Evolutionary conservation across 345 rosid genomes (phyloP).

Genomic region (Euphorbia pulcherrima): DNA sequence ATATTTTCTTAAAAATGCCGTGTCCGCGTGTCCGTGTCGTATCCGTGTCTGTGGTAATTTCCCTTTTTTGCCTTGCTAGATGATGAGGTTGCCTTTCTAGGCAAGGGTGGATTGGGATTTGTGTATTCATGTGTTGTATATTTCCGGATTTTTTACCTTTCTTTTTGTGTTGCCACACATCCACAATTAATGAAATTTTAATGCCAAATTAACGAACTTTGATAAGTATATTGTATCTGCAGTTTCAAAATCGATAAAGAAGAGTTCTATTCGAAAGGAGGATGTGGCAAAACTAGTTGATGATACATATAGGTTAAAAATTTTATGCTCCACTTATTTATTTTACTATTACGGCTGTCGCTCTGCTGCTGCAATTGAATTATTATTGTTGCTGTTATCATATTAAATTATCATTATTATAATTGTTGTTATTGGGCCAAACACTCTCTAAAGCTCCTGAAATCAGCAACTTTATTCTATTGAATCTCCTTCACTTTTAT

Average conservation of each 20-base stretch:
- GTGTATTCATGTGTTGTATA: not conserved
- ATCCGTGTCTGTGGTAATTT: not conserved
- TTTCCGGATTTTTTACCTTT: not conserved
- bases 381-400: not conserved
- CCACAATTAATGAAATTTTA: not conserved
- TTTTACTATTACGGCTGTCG: too few species aligned
- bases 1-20: too few species aligned
- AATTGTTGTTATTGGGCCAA: not conserved
- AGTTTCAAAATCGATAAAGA: slow-evolving; percentile 81
- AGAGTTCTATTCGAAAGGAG: slow-evolving; percentile 63
- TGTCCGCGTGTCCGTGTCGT: too few species aligned
- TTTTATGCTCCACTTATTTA: slow-evolving; percentile 9
- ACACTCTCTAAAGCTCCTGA: not conserved
- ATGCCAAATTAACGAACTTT: not conserved
- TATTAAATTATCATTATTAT: not conserved
- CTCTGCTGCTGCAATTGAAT: too few species aligned
- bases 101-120: not conserved
- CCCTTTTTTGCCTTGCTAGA: not conserved
- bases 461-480: not conserved
- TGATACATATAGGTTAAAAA: slow-evolving; percentile 71
- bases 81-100: not conserved
- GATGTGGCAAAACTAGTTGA: slow-evolving; percentile 84
- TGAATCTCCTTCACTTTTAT: not conserved
- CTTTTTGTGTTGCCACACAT: not conserved
- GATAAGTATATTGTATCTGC: slow-evolving; percentile 3